Conservation (phyloP, 2,329 filamentous ascomycete species). For the Ophiocordyceps camponoti-floridani region DNA sequence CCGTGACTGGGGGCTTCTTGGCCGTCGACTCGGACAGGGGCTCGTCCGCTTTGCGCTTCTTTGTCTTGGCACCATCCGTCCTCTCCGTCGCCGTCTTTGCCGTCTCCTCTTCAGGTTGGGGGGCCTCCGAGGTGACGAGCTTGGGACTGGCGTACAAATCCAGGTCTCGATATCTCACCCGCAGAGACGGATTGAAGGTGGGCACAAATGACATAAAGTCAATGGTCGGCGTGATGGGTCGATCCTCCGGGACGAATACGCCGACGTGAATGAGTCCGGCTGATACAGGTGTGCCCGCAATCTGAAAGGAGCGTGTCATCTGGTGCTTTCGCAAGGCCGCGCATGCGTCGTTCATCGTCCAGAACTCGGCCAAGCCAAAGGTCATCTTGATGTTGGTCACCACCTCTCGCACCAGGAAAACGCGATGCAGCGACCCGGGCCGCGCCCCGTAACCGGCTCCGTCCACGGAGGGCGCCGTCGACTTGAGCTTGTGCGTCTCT, state of each 20-base stretch:
- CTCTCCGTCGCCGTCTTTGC: constrained; percentile 7
- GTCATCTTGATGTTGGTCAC: constrained; percentile 55
- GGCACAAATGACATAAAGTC: constrained; percentile 51
- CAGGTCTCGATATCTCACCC: constrained; percentile 61
- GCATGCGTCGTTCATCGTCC: constrained; percentile 55
- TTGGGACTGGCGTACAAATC: constrained; percentile 53
- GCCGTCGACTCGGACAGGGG: constrained; percentile 8
- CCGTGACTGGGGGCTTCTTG: constrained; percentile 23
- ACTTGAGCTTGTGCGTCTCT: constrained; percentile 35
- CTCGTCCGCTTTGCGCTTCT: constrained; percentile 36
- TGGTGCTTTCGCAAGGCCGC: constrained; percentile 56
- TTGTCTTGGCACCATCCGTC: constrained; percentile 20
- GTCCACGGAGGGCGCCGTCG: constrained; percentile 36
- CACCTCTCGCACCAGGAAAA: constrained; percentile 60
- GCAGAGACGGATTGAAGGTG: constrained; percentile 46
- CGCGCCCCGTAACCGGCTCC: constrained; percentile 49
- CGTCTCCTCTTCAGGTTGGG: constrained; percentile 17
- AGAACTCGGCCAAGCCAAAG: constrained; percentile 75
- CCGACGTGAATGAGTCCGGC: constrained; percentile 69
- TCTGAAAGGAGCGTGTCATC: constrained; percentile 58
- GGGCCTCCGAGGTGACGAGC: constrained; percentile 31
- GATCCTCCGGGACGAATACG: constrained; percentile 60
- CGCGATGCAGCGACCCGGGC: constrained; percentile 55
- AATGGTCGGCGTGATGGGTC: constrained; percentile 33
- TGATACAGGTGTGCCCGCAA: constrained; percentile 53